Percentiles rank a stretch among this genome's conserved stretches.
Conservation (phyloP, 805 yeast species). For the Pichia pseudocactophila region DNA sequence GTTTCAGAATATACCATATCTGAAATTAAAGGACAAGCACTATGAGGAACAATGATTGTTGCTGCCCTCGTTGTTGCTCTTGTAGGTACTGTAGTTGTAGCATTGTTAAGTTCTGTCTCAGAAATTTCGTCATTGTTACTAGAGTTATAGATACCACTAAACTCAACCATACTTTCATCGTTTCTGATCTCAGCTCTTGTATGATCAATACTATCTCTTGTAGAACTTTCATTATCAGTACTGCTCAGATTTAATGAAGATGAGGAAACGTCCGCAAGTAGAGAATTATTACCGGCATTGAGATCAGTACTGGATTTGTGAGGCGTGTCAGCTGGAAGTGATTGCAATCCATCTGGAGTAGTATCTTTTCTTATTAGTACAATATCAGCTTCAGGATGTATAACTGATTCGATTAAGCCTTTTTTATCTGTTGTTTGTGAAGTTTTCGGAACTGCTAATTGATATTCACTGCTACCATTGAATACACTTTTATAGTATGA, state of each 20-base stretch:
- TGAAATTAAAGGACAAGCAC: neutral
- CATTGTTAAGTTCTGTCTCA: neutral
- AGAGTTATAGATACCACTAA: neutral
- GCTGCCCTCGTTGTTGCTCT: too few relatives aligned
- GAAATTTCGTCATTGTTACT: neutral
- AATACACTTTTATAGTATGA: neutral
- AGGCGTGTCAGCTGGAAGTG: too few relatives aligned
- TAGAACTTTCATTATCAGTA: neutral
- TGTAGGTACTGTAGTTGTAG: too few relatives aligned
- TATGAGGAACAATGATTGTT: neutral
- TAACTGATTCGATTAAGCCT: slow-evolving; percentile 15
- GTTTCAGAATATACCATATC: neutral
- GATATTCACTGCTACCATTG: neutral
- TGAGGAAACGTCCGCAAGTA: slow-evolving; percentile 3
- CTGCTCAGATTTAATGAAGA: slow-evolving; percentile 9
- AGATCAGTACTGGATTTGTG: too few relatives aligned
- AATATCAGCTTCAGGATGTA: slow-evolving; percentile 15
- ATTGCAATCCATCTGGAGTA: neutral
- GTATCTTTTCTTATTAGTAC: slow-evolving; percentile 22
- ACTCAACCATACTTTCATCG: too few relatives aligned
- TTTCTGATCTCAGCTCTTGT: neutral
- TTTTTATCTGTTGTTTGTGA: slow-evolving; percentile 3
- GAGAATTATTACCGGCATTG: neutral
- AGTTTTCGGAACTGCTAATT: neutral
- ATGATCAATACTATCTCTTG: neutral